phyloP scores from a whole-genome alignment of 1,139 yeast species.

The Eremothecium gossypii region DNA sequence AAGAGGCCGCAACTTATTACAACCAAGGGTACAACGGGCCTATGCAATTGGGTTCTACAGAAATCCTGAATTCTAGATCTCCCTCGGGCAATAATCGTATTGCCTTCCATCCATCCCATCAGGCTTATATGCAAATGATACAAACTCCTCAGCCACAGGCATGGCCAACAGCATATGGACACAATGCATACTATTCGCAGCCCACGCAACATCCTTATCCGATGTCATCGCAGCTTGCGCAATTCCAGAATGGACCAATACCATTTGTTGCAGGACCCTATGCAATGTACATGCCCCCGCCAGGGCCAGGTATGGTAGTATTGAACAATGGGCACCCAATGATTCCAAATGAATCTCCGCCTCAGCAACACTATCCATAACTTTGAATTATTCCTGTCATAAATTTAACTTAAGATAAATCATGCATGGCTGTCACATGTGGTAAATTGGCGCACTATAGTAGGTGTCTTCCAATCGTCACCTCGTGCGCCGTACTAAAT shows the following conservation, averaged over 20 bases:
- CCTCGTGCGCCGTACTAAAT: not conserved
- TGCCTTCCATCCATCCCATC: not conserved
- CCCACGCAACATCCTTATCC: not conserved
- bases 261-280: slow-evolving; percentile 1
- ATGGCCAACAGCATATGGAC: not conserved
- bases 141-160: not conserved
- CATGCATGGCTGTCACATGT: no score
- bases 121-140: not conserved
- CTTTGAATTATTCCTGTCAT: no score
- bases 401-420: no score
- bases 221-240: not conserved
- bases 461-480: not conserved
- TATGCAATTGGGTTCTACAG: no score
- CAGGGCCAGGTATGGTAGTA: not conserved
- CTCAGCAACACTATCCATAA: no score
- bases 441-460: no score
- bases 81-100: no score
- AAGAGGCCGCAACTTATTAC: no score
- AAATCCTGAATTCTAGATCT: no score
- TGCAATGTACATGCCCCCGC: not conserved
- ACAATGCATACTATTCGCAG: not conserved
- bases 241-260: not conserved
- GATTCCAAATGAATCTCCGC: no score
- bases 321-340: slow-evolving; percentile 2
- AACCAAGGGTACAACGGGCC: no score